Base-by-base conservation (phyloP, 441 rosid genomes). In the Erodium trifolium region DNA sequence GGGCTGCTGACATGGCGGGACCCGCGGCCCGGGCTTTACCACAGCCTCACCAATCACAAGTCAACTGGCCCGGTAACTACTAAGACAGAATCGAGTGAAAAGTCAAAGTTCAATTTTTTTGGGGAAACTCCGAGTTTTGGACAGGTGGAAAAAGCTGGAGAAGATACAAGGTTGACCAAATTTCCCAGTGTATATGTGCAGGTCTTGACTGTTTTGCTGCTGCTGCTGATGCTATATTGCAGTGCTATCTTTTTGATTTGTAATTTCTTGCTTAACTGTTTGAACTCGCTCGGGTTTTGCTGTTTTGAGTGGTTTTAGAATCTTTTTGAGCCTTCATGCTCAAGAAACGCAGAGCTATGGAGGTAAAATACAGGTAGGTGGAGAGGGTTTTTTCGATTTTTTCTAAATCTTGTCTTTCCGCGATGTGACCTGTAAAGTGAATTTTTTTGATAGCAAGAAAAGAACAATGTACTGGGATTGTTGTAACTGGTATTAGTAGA, bases 11-110 rank as follows among this genome's bases (percentile, higher is more conserved):
- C 75, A 85, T 91, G 86, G 91, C 73, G 67, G 90, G 92, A 72
- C 87, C 94, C 47, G 80, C 86, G 23, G 86, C 90, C 68, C 85
- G 72, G 73, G 88, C 88, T 76, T 76, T 93, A 86, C 76, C 98
- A 89, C 98, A 89, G 78, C 85, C 96, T 60, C 98, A 91, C 84
- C 98, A 90, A 78, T 84, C 88, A 77, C 98, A 88, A 74, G 81
- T 87, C 75, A 88, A 88, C 74, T 93, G 98, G 98, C 96, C 96
- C 17, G 82, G 88, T 77, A 89, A 80, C 83, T 93, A 90, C 81
- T 93, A 82, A 90, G 74, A 77, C 73, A 75, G 69, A 69, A 72
- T 59, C 72, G 73, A 72, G 66, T 68, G 71, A 76, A 71, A 67
- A 67, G 31, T 69, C 65, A 63, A 69, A 75, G 76, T 76, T 81